phyloP scores from a whole-genome alignment of 345 rosid species.

The Chamaenerion angustifolium region DNA sequence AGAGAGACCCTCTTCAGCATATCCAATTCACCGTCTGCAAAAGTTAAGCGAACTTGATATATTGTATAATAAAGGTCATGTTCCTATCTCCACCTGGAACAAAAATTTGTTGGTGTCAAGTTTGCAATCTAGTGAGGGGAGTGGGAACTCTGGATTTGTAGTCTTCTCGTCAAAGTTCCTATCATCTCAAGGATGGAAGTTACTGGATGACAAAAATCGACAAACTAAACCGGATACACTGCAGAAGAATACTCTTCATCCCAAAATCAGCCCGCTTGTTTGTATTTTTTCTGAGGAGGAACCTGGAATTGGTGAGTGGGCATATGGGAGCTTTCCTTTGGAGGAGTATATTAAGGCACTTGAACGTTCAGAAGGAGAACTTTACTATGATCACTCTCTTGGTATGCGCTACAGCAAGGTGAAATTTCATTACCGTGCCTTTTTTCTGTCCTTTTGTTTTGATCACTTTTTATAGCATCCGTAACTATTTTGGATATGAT shows the following conservation, averaged over 20 bases:
- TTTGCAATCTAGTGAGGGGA: conserved; percentile 30
- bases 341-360: conserved; percentile 83
- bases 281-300: conserved; percentile 61
- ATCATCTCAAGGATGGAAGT: conserved; percentile 47
- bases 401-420: conserved; percentile 95
- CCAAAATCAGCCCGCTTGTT: conserved; percentile 40
- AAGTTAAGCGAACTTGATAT: conserved; percentile 39
- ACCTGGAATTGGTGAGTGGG: conserved; percentile 83
- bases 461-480: too few relatives aligned
- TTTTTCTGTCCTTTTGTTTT: too few relatives aligned
- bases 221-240: conserved; percentile 13
- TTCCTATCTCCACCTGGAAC: conserved; percentile 67
- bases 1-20: conserved; percentile 74
- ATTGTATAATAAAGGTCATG: conserved; percentile 61
- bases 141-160: conserved; percentile 66
- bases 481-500: too few relatives aligned
- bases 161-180: conserved; percentile 63
- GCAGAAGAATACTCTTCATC: conserved; percentile 23
- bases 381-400: conserved; percentile 65
- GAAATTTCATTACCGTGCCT: background rate
- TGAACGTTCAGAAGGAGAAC: conserved; percentile 81
- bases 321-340: conserved; percentile 72
- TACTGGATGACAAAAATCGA: conserved; percentile 29
- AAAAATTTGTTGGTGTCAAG: conserved; percentile 36
- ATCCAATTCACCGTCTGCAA: conserved; percentile 54